Evolutionary conservation across 1,284 basidiomycete genomes (phyloP), one percentile per base, ranked within the genome.

Genomic region (Trichosporon ovoides): DNA sequence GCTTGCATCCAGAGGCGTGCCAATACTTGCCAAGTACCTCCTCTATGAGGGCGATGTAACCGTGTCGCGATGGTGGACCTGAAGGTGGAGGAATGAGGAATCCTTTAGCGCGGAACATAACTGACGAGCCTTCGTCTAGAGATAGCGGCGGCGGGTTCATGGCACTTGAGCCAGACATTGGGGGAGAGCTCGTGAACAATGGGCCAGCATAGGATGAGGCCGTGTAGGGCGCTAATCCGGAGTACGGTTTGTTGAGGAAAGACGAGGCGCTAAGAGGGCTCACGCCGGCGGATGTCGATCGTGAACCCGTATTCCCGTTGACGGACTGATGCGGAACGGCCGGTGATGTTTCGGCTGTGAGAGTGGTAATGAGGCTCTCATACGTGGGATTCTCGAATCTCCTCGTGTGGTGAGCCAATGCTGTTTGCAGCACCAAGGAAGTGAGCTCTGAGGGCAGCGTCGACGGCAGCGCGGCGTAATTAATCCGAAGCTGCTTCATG

Each of bases 331-430:
- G 13, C 36, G 31, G 40, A 6, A 13, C 40, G 24, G 24, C 22
- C 22, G 14, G 43, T 48, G 40, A 46, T 13, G 59, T 60, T 43
- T 74, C 72, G 11, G 72, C 68, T 0, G 74, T 76, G 19, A 76
- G 60, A 16, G 67, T 63, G 3, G 68, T 66, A 60, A 76, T 76
- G 34, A 76, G 58, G n/a, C 66, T 65, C 14, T 73, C 74, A 58
- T 76, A 76, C 10, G 74, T 76, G 40, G 73, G 71, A 53, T 68
- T 70, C 55, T 67, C 64, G 64, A 76, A 76, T 31, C 74, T 65
- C 14, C 71, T 68, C 4, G 72, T 73, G 54, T 76, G 74, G 55
- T 76, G 74, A 14, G 57, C 58, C 19, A 76, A 55, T 3, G 73
- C 74, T 6, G 68, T 71, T 38, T 69, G 67, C 33, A 73, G 64